Conservation (phyloP, 495 filamentous ascomycete genomes). For the Terfezia boudieri region DNA sequence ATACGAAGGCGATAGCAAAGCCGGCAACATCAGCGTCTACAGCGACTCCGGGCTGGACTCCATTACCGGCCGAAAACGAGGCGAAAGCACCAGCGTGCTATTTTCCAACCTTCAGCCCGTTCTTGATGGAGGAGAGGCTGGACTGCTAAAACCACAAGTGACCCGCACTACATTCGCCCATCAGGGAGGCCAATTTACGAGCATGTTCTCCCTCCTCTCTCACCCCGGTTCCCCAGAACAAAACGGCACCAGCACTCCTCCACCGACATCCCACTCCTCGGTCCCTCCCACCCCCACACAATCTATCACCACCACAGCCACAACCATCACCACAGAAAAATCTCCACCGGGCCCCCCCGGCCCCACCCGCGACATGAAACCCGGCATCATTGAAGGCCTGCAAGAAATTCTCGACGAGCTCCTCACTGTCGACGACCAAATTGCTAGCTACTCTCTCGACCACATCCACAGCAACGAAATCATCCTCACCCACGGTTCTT, state of each 20-base stretch:
- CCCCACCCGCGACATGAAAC: constrained; percentile 36
- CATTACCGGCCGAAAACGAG: not conserved
- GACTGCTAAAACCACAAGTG: not conserved
- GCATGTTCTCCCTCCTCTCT: constrained; percentile 70
- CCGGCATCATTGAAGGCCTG: constrained; percentile 76
- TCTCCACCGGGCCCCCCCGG: constrained; percentile 23
- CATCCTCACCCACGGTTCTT: constrained; percentile 63
- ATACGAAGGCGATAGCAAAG: constrained; percentile 50
- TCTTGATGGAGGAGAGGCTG: not conserved
- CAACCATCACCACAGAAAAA: not conserved
- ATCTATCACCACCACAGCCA: constrained; percentile 16
- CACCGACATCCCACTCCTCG: constrained; percentile 18
- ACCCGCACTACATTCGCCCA: not conserved
- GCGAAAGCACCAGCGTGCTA: not conserved
- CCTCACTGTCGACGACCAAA: constrained; percentile 68
- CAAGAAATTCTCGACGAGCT: constrained; percentile 83
- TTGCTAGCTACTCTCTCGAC: constrained; percentile 61
- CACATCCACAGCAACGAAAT: constrained; percentile 81
- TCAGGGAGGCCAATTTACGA: constrained; percentile 15
- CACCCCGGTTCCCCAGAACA: constrained; percentile 24
- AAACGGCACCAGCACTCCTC: constrained; percentile 12
- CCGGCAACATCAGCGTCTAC: constrained; percentile 27
- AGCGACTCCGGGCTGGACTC: constrained; percentile 23
- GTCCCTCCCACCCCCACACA: constrained; percentile 14
- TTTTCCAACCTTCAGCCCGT: not conserved